phyloP scores from a whole-genome alignment of 1,284 basidiomycete genomes.

The Fomitopsis schrenkii region DNA sequence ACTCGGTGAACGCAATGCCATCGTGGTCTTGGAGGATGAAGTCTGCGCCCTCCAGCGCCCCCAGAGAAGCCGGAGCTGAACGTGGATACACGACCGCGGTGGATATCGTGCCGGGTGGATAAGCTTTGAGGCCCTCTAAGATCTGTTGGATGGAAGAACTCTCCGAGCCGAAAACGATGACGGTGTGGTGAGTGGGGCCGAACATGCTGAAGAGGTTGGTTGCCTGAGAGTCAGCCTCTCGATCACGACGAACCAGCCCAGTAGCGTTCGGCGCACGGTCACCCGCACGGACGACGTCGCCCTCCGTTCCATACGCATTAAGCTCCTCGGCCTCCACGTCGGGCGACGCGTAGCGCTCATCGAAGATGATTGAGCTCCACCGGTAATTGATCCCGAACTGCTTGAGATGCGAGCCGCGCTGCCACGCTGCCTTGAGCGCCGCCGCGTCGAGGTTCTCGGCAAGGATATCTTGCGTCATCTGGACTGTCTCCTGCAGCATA shows the following conservation, averaged over 20 bases:
- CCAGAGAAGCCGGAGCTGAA: background rate
- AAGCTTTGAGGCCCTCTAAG: background rate
- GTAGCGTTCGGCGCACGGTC: slow-evolving; percentile 44
- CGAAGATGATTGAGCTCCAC: slow-evolving; percentile 40
- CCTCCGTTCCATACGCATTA: background rate
- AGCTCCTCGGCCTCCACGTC: slow-evolving; percentile 1
- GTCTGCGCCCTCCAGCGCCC: background rate
- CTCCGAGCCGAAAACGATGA: slow-evolving; percentile 16
- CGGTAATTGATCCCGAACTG: slow-evolving; percentile 45
- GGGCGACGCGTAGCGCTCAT: slow-evolving; percentile 25
- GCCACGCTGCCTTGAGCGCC: slow-evolving; percentile 1
- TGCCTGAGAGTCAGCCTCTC: background rate
- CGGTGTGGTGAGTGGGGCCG: slow-evolving; percentile 12
- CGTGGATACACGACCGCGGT: slow-evolving; percentile 6
- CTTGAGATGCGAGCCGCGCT: slow-evolving; percentile 22
- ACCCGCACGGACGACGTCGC: slow-evolving; percentile 34
- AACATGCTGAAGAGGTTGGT: slow-evolving; percentile 15
- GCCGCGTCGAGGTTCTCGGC: background rate
- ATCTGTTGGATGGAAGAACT: background rate
- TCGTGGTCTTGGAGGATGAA: slow-evolving; percentile 11
- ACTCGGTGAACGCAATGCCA: slow-evolving; percentile 19
- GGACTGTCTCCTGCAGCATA: slow-evolving; percentile 20
- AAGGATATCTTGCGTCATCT: slow-evolving; percentile 1
- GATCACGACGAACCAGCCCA: slow-evolving; percentile 21
- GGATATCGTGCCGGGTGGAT: slow-evolving; percentile 1